These are phyloP conservation scores for Hypoxylon sp. DNA, from an alignment of 2,329 filamentous ascomycete genomes.

Conservation along the genomic window DNA sequence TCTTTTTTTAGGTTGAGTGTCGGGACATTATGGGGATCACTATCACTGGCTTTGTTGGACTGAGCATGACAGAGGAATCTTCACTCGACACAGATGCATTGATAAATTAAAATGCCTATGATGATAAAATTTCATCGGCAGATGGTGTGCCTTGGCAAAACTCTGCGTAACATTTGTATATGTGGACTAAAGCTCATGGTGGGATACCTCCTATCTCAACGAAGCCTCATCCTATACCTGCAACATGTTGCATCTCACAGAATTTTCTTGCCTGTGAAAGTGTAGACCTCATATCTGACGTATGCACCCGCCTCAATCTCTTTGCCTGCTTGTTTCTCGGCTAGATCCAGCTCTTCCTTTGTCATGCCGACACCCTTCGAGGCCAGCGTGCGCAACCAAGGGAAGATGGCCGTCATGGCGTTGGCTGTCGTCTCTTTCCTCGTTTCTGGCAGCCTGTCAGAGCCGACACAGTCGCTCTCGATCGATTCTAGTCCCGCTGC, in stretches of 20 bases:
- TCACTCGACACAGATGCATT: background rate
- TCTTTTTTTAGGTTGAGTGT: too few relatives aligned
- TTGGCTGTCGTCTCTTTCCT: constrained; percentile 1
- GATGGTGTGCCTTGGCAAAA: too few relatives aligned
- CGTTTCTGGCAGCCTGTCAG: constrained; percentile 3
- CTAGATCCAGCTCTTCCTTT: constrained; percentile 2
- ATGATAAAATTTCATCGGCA: too few relatives aligned
- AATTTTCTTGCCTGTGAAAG: constrained; percentile 1
- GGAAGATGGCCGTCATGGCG: background rate
- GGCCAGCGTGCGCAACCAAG: background rate
- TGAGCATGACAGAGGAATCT: background rate
- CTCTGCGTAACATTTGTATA: background rate
- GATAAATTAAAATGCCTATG: background rate
- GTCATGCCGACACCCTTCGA: constrained; percentile 1
- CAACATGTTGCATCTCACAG: background rate
- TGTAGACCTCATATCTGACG: constrained; percentile 5
- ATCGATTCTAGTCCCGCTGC: constrained; percentile 1
- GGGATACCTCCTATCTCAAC: background rate
- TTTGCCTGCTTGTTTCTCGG: background rate
- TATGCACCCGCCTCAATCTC: background rate
- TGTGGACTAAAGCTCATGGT: background rate
- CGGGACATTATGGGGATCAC: too few relatives aligned
- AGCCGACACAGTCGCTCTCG: background rate
- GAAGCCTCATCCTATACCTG: constrained; percentile 1
- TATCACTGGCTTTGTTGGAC: background rate